These are phyloP conservation scores for Vaccinium macrocarpon DNA, from an alignment of 148 eudicot species.

Conservation along the genomic window DNA sequence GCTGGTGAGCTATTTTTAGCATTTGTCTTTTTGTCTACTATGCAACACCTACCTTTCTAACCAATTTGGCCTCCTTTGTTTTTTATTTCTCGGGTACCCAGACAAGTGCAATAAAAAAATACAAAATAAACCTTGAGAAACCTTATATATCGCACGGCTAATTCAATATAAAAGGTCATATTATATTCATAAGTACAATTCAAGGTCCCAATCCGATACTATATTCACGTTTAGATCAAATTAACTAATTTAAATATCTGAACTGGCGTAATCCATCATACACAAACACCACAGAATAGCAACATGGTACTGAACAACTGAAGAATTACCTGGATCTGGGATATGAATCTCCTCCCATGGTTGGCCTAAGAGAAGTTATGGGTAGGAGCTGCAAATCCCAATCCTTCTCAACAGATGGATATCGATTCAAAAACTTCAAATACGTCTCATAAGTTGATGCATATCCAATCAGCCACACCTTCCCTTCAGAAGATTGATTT, in stretches of 20 bases:
- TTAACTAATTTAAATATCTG: neutral
- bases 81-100: neutral
- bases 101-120: neutral
- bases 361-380: constrained; percentile 48
- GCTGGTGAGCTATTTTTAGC: too few relatives aligned
- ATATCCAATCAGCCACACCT: constrained; percentile 67
- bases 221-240: neutral
- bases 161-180: neutral
- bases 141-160: neutral
- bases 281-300: neutral
- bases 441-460: constrained; percentile 57
- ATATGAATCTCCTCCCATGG: constrained; percentile 35
- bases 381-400: constrained; percentile 78
- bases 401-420: constrained; percentile 58
- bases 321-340: constrained; percentile 53
- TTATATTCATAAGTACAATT: neutral
- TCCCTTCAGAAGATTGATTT: constrained; percentile 32
- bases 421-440: constrained; percentile 52
- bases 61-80: neutral
- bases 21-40: too few relatives aligned
- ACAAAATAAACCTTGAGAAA: neutral
- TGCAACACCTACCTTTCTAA: neutral
- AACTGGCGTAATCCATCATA: neutral
- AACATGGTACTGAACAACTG: neutral
- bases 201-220: neutral